phyloP scores from a whole-genome alignment of 2,329 filamentous ascomycete genomes.

The Microsporum canis region DNA sequence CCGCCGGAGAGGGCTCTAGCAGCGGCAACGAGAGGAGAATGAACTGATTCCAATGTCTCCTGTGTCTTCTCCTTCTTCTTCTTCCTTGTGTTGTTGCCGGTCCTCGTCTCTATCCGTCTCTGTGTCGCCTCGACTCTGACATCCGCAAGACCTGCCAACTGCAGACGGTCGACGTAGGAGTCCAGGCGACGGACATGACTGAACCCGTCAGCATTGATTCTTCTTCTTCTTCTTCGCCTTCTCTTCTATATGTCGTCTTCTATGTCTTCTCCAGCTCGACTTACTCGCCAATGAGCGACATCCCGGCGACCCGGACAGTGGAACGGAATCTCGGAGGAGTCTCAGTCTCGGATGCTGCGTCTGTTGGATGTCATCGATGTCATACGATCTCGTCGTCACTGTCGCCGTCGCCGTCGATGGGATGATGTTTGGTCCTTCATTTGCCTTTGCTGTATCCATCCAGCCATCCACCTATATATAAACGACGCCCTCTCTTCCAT shows the following conservation, averaged over 20 bases:
- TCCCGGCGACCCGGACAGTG: neutral
- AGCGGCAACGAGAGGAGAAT: slow-evolving; percentile 48
- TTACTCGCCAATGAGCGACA: slow-evolving; percentile 12
- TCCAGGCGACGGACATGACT: slow-evolving; percentile 49
- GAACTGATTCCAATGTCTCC: slow-evolving; percentile 19
- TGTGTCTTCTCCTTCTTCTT: slow-evolving; percentile 10
- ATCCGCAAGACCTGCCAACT: slow-evolving; percentile 27
- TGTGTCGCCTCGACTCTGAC: neutral
- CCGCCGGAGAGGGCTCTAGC: slow-evolving; percentile 55
- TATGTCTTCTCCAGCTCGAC: neutral
- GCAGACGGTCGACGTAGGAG: slow-evolving; percentile 46
- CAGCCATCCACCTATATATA: no score
- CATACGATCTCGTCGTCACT: neutral
- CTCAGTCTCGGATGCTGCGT: neutral
- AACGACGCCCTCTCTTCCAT: no score
- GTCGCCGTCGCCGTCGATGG: neutral
- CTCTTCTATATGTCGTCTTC: neutral
- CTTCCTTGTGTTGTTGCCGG: no score
- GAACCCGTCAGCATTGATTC: neutral
- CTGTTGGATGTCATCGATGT: neutral
- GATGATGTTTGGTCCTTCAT: neutral
- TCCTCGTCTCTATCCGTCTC: neutral
- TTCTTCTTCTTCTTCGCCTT: neutral
- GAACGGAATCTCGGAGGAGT: neutral
- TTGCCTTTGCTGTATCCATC: no score